These are phyloP conservation scores for Sarocladiaceae sp. DNA, from an alignment of 2,329 filamentous ascomycete species.

Conservation along the genomic window DNA sequence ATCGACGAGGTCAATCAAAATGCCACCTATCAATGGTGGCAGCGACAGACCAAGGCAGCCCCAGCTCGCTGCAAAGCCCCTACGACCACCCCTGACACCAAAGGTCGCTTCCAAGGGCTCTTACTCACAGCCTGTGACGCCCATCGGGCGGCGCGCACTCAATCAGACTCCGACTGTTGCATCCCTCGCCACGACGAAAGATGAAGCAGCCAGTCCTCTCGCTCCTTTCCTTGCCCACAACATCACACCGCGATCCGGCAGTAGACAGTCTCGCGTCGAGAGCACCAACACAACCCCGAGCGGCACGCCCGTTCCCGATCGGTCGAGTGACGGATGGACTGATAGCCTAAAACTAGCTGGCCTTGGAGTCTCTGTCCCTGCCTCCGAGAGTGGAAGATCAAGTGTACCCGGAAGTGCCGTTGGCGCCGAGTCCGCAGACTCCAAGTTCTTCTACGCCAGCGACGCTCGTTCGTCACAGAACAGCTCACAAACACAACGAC, in stretches of 20 bases:
- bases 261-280: slow-evolving; percentile 63
- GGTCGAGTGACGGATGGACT: slow-evolving; percentile 32
- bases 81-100: slow-evolving; percentile 45
- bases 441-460: slow-evolving; percentile 88
- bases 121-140: slow-evolving; percentile 28
- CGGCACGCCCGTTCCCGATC: slow-evolving; percentile 48
- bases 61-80: slow-evolving; percentile 52
- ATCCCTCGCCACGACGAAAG: slow-evolving; percentile 21
- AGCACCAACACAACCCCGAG: slow-evolving; percentile 62
- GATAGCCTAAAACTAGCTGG: slow-evolving; percentile 25
- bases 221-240: slow-evolving; percentile 57
- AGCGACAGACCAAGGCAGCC: slow-evolving; percentile 60
- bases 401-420: slow-evolving; percentile 19
- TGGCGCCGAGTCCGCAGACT: slow-evolving; percentile 22
- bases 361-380: slow-evolving; percentile 27
- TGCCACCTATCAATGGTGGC: slow-evolving; percentile 41
- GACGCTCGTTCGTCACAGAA: slow-evolving; percentile 48
- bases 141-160: slow-evolving; percentile 27
- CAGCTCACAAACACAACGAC: neutral
- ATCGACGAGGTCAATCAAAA: slow-evolving; percentile 16
- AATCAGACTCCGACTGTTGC: slow-evolving; percentile 1
- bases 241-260: slow-evolving; percentile 72
- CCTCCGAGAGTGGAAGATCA: slow-evolving; percentile 21
- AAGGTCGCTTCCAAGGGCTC: slow-evolving; percentile 44
- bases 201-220: slow-evolving; percentile 43